These are phyloP conservation scores for Ilex paraguariensis DNA, from an alignment of 305 asterid species.

Conservation along the genomic window DNA sequence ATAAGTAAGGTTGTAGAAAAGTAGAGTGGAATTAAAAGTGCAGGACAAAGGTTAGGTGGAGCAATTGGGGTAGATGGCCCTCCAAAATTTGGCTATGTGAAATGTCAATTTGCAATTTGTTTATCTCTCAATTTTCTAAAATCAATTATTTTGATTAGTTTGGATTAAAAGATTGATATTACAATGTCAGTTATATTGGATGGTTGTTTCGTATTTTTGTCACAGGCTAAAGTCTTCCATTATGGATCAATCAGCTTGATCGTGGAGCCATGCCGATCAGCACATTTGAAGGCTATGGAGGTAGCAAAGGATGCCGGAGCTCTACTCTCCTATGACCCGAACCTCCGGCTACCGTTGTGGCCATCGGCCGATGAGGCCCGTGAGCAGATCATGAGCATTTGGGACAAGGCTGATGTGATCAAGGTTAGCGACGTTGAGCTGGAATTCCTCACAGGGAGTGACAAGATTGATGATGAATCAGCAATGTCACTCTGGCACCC, in stretches of 20 bases:
- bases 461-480: conserved; percentile 68
- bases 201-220: not conserved
- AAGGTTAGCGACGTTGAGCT: conserved; percentile 85
- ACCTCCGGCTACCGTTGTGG: conserved; percentile 86
- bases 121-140: no score
- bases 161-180: no score
- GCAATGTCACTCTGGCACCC: conserved; percentile 89
- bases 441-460: conserved; percentile 73
- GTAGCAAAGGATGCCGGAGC: conserved; percentile 87
- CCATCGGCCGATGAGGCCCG: conserved; percentile 71
- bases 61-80: no score
- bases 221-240: conserved; percentile 79
- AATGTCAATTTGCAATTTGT: no score
- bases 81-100: no score
- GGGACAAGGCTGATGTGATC: conserved; percentile 84
- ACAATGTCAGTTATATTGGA: no score
- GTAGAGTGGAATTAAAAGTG: no score
- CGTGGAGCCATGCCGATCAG: conserved; percentile 89
- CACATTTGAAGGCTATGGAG: conserved; percentile 78
- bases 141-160: no score
- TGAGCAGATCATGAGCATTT: conserved; percentile 83
- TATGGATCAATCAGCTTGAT: conserved; percentile 87
- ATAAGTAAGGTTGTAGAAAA: no score
- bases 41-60: no score
- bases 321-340: conserved; percentile 83